Conservation (phyloP, 345 rosid genomes). For the Kernera saxatilis region DNA sequence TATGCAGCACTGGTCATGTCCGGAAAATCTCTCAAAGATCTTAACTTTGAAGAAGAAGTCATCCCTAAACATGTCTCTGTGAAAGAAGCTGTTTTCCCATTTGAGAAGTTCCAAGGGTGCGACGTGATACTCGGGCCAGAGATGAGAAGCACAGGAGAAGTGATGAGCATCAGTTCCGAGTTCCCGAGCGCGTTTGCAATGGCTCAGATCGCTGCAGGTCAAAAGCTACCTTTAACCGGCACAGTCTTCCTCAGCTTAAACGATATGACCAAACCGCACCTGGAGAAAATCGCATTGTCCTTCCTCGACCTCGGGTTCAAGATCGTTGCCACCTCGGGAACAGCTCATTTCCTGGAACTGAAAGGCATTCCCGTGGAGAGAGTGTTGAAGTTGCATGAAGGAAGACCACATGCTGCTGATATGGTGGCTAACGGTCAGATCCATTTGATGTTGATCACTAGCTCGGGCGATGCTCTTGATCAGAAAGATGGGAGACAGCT, state of each 20-base stretch:
- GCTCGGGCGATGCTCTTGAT: conserved; percentile 81
- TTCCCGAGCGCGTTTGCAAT: conserved; percentile 77
- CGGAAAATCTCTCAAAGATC: conserved; percentile 66
- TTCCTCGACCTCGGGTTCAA: conserved; percentile 71
- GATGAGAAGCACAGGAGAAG: conserved; percentile 97
- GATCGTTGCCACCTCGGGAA: conserved; percentile 83
- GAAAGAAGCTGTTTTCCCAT: conserved; percentile 96
- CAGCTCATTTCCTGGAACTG: conserved; percentile 76
- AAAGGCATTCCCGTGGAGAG: conserved; percentile 67
- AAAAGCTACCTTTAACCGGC: conserved; percentile 77
- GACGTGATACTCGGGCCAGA: conserved; percentile 93
- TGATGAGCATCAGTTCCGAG: conserved; percentile 80
- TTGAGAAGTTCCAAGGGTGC: conserved; percentile 90
- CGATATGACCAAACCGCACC: conserved; percentile 77
- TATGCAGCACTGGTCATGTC: conserved; percentile 96
- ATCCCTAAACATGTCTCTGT: conserved; percentile 78
- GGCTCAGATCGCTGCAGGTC: conserved; percentile 94
- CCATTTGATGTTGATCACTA: conserved; percentile 87
- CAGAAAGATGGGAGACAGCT: conserved; percentile 80
- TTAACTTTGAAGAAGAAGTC: conserved; percentile 70
- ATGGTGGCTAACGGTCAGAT: conserved; percentile 89
- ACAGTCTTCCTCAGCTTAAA: conserved; percentile 90
- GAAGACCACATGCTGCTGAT: conserved; percentile 94
- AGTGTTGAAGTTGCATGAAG: conserved; percentile 92
- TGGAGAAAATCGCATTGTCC: conserved; percentile 67